These are phyloP conservation scores for Musa balbisiana DNA, from an alignment of 202 grass and related monocot genomes.

Conservation along the genomic window DNA sequence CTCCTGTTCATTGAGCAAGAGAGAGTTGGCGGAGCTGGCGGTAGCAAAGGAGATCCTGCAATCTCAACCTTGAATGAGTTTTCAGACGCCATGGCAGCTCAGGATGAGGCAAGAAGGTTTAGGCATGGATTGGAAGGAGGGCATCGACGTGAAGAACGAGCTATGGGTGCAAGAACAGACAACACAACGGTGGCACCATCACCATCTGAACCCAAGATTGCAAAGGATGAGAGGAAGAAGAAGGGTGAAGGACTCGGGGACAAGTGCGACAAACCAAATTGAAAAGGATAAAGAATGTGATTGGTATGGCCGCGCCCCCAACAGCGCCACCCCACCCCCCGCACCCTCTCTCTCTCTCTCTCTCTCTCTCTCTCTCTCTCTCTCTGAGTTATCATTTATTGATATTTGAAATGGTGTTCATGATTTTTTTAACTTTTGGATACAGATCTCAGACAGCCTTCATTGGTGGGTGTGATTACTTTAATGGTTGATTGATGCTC, in stretches of 20 bases:
- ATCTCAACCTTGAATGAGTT: slow-evolving; percentile 21
- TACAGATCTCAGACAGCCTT: background rate
- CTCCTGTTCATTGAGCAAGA: slow-evolving; percentile 90
- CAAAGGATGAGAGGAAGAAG: background rate
- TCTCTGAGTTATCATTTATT: background rate
- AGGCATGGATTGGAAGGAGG: background rate
- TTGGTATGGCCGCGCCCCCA: background rate
- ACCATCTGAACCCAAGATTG: background rate
- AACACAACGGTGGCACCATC: background rate
- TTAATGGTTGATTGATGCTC: too few species aligned
- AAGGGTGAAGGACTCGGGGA: background rate
- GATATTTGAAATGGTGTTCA: background rate
- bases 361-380: background rate
- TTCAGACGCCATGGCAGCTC: slow-evolving; percentile 5
- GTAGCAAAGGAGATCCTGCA: slow-evolving; percentile 1
- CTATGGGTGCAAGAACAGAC: background rate
- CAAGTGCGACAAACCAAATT: background rate
- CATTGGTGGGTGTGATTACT: background rate
- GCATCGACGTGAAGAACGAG: background rate
- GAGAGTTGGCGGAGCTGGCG: slow-evolving; percentile 22
- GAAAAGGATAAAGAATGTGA: background rate
- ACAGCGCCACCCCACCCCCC: too few species aligned
- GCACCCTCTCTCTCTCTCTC: background rate
- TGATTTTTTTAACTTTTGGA: background rate
- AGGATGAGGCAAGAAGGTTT: background rate